Percentiles rank a stretch among this genome's conserved stretches.
Evolutionary conservation across 2,329 filamentous ascomycete species (phyloP).

Genomic region (Trichoderma sp.): DNA sequence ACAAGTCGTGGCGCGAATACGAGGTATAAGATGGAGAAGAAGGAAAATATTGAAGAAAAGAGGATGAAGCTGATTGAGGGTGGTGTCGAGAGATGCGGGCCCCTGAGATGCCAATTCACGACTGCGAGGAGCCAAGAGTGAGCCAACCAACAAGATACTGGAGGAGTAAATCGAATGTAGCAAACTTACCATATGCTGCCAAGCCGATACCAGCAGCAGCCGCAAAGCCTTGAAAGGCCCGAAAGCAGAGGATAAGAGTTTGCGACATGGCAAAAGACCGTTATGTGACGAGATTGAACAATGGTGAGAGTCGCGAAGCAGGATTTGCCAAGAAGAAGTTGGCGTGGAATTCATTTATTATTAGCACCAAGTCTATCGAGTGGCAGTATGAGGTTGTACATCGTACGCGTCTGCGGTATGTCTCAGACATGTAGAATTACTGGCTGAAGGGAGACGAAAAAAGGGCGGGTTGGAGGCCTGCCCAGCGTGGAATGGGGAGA

Average conservation of each 20-base stretch:
- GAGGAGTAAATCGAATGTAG: neutral
- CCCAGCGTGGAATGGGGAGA: neutral
- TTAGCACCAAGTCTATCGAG: neutral
- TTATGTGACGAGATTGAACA: neutral
- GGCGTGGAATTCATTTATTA: neutral
- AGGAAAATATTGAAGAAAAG: slow-evolving; percentile 51
- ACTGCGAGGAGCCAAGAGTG: slow-evolving; percentile 38
- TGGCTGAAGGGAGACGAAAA: neutral
- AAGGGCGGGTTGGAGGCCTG: neutral
- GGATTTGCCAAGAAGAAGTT: neutral
- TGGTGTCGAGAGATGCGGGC: slow-evolving; percentile 54
- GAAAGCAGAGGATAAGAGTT: slow-evolving; percentile 19
- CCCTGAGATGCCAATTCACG: slow-evolving; percentile 56
- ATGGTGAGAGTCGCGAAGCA: neutral
- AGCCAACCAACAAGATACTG: neutral
- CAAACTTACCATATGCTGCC: slow-evolving; percentile 24
- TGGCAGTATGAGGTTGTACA: neutral
- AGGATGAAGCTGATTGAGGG: slow-evolving; percentile 57
- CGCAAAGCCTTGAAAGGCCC: slow-evolving; percentile 23
- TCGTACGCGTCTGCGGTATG: neutral
- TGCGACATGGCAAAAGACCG: slow-evolving; percentile 21
- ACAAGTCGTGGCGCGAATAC: slow-evolving; percentile 35
- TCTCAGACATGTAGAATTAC: slow-evolving; percentile 11
- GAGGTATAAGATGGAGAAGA: slow-evolving; percentile 54
- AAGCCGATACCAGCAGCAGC: slow-evolving; percentile 22